These are phyloP conservation scores for Solanum sitiens DNA, from an alignment of 257 asterid genomes.

Conservation along the genomic window DNA sequence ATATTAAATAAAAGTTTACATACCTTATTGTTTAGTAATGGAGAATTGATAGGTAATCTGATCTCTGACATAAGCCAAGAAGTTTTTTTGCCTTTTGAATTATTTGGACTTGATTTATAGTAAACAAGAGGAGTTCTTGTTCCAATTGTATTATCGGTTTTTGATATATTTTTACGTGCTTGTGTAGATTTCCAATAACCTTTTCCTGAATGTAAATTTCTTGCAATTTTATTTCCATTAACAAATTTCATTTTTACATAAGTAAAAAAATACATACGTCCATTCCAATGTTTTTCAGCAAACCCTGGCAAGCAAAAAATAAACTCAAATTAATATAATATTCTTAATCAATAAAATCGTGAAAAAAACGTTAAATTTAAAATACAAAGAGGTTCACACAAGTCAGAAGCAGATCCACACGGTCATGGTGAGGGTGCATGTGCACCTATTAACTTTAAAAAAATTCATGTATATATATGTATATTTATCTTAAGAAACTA, in stretches of 20 bases:
- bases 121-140: background rate
- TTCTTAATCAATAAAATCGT: too few species aligned
- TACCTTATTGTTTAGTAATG: background rate
- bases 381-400: background rate
- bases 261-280: background rate
- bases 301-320: background rate
- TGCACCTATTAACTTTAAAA: background rate
- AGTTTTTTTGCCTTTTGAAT: background rate
- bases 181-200: background rate
- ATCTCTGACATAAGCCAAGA: conserved; percentile 4
- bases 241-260: background rate
- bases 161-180: background rate
- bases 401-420: too few species aligned
- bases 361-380: background rate
- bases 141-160: background rate
- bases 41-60: background rate
- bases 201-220: background rate
- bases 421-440: too few species aligned
- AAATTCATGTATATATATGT: too few species aligned
- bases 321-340: background rate
- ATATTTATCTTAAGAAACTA: too few species aligned
- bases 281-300: background rate
- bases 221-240: background rate
- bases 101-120: too few species aligned
- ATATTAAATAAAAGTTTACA: background rate